phyloP scores from a whole-genome alignment of 805 yeast species.

The Schwanniomyces sp. region DNA sequence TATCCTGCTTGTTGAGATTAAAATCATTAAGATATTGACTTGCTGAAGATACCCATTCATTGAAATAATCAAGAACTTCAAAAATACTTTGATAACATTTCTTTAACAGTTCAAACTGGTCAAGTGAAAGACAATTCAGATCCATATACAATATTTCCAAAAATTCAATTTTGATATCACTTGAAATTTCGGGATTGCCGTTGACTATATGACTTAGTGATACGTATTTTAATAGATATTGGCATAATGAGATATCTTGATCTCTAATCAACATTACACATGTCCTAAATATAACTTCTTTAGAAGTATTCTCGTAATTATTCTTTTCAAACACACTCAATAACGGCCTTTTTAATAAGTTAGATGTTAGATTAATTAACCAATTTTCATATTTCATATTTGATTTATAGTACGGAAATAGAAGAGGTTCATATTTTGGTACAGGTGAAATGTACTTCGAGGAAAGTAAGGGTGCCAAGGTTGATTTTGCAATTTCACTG shows the following conservation, averaged over 20 bases:
- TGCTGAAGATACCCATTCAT: conserved; percentile 64
- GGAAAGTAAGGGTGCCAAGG: conserved; percentile 70
- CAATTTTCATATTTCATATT: conserved; percentile 63
- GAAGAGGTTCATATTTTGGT: conserved; percentile 44
- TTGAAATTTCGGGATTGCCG: conserved; percentile 35
- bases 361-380: conserved; percentile 69
- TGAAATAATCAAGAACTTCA: conserved; percentile 76
- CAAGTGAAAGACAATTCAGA: conserved; percentile 45
- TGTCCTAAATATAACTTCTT: conserved; percentile 51
- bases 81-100: conserved; percentile 73
- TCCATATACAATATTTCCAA: conserved; percentile 53
- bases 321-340: conserved; percentile 9
- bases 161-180: conserved; percentile 59
- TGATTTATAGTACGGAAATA: conserved; percentile 64
- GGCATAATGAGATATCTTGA: conserved; percentile 68
- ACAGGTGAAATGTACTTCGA: conserved; percentile 71
- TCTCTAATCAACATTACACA: conserved; percentile 65
- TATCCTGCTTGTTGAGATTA: conserved; percentile 15
- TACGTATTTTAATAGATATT: conserved; percentile 75
- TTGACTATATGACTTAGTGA: conserved; percentile 62
- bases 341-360: conserved; percentile 52
- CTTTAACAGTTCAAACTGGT: conserved; percentile 56
- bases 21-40: conserved; percentile 30
- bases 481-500: conserved; percentile 65
- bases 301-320: conserved; percentile 11